Conservation (phyloP, 768 basidiomycete genomes). For the Lyophyllum decastes region DNA sequence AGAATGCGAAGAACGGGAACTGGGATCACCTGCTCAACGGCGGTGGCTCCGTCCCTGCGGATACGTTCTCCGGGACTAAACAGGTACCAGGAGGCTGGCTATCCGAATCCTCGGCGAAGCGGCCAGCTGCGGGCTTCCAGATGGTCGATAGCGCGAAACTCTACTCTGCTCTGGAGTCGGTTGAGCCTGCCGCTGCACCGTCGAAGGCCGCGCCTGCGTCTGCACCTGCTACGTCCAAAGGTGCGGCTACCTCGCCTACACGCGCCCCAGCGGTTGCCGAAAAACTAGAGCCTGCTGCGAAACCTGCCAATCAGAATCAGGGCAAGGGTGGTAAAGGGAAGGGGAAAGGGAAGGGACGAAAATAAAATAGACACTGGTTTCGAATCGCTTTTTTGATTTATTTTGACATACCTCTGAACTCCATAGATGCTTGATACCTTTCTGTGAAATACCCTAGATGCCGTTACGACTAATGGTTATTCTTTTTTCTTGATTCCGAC, state of each 20-base stretch:
- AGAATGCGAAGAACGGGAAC: conserved; percentile 22
- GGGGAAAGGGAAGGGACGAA: conserved; percentile 20
- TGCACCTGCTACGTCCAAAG: conserved; percentile 3
- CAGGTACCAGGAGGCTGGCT: conserved; percentile 3
- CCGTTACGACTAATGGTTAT: neutral
- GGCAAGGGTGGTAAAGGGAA: conserved; percentile 21
- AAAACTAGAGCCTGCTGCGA: conserved; percentile 17
- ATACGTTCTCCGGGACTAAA: conserved; percentile 2
- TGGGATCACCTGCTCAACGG: conserved; percentile 12
- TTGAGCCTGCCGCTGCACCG: conserved; percentile 5
- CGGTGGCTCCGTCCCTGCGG: conserved; percentile 5
- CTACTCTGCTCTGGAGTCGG: conserved; percentile 17
- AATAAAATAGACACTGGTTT: conserved; percentile 6
- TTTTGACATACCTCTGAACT: conserved; percentile 12
- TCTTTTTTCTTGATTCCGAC: conserved; percentile 3
- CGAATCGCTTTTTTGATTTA: conserved; percentile 17
- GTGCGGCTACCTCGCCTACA: neutral
- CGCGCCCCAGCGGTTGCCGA: conserved; percentile 7
- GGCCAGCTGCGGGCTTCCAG: conserved; percentile 7
- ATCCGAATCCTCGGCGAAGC: conserved; percentile 2
- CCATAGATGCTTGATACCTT: conserved; percentile 13
- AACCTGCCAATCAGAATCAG: conserved; percentile 16
- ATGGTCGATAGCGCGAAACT: conserved; percentile 18
- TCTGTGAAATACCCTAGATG: conserved; percentile 11
- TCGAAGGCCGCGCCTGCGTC: neutral